phyloP scores from a whole-genome alignment of 2,329 filamentous ascomycete genomes.

The Colletotrichum scovillei region DNA sequence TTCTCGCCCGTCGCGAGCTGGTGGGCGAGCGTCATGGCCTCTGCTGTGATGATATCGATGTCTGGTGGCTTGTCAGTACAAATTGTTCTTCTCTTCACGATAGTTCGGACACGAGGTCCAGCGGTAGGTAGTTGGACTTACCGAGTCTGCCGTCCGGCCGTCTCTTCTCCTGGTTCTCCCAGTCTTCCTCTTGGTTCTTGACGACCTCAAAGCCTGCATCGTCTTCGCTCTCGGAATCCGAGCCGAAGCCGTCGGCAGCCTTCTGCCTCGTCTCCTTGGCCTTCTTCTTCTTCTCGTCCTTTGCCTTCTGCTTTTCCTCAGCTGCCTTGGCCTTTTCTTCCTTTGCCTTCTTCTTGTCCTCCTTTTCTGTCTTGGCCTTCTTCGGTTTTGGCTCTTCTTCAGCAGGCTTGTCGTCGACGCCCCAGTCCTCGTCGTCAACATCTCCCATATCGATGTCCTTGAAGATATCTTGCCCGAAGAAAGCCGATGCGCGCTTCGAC shows the following conservation, averaged over 20 bases:
- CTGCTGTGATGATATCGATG: conserved; percentile 98
- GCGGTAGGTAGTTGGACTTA: conserved; percentile 47
- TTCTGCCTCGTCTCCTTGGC: conserved; percentile 52
- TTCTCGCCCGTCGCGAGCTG: conserved; percentile 88
- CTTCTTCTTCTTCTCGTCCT: conserved; percentile 42
- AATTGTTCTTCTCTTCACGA: conserved; percentile 35
- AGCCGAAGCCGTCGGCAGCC: conserved; percentile 45
- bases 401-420: conserved; percentile 43
- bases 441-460: conserved; percentile 70
- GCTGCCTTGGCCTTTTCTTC: conserved; percentile 42
- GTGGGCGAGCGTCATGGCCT: conserved; percentile 98
- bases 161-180: conserved; percentile 75
- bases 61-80: conserved; percentile 59
- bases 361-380: conserved; percentile 24
- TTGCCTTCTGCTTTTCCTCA: conserved; percentile 24
- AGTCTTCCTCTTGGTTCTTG: conserved; percentile 66
- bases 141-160: conserved; percentile 72
- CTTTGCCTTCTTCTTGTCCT: conserved; percentile 41
- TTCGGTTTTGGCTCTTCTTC: conserved; percentile 19
- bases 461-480: conserved; percentile 97
- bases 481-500: conserved; percentile 86
- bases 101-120: background rate
- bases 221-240: conserved; percentile 49
- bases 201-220: conserved; percentile 71
- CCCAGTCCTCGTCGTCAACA: conserved; percentile 45